Evolutionary conservation across 306 rosid species (phyloP).

Genomic region (Betula pendula): DNA sequence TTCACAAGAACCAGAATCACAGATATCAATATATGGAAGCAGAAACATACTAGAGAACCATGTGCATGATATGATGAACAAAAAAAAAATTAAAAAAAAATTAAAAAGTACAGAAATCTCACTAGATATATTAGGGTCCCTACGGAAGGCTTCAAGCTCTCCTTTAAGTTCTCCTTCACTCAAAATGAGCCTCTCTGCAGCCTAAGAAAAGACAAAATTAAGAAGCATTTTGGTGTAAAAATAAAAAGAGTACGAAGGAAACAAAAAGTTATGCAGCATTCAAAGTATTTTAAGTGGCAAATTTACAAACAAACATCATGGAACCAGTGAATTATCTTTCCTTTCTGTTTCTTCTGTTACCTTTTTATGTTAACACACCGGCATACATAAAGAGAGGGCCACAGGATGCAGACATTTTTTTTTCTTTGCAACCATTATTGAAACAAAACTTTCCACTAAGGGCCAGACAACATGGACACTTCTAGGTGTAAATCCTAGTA

Average conservation of each 20-base stretch:
- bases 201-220: constrained; percentile 47
- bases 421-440: background rate
- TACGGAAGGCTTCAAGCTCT: constrained; percentile 68
- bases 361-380: too few species aligned
- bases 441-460: too few species aligned
- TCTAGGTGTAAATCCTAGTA: too few species aligned
- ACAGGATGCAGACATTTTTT: background rate
- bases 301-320: background rate
- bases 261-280: background rate
- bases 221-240: constrained; percentile 14
- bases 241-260: background rate
- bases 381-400: too few species aligned
- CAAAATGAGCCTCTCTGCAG: constrained; percentile 82
- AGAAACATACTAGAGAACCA: constrained; percentile 8
- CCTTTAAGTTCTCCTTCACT: constrained; percentile 75
- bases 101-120: constrained; percentile 41
- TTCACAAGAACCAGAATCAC: background rate
- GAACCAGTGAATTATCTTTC: background rate
- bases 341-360: background rate
- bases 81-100: too few species aligned
- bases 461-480: too few species aligned
- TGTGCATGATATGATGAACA: background rate
- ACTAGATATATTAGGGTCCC: constrained; percentile 75
- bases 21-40: constrained; percentile 3
- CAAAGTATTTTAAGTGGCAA: background rate